Percentiles rank a stretch among this genome's conserved stretches.
These are phyloP conservation scores for Gillenia trifoliata DNA, from an alignment of 306 rosid genomes.

Conservation along the genomic window DNA sequence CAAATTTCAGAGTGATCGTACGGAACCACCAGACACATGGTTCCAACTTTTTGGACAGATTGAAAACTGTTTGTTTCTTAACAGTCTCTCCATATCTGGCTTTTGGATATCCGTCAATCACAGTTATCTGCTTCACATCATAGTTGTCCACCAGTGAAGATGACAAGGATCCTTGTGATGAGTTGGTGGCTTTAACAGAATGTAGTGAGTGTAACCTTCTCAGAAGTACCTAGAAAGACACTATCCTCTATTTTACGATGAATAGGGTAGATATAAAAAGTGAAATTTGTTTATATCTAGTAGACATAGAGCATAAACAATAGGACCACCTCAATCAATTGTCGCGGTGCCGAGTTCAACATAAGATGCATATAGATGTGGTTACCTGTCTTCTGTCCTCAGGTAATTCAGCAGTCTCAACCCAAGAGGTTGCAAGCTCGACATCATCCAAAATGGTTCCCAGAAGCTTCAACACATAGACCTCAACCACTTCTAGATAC, in stretches of 20 bases:
- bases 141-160: constrained; percentile 23
- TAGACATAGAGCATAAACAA: neutral
- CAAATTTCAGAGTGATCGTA: constrained; percentile 59
- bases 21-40: constrained; percentile 67
- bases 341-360: neutral
- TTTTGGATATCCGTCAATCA: constrained; percentile 18
- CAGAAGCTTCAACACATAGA: constrained; percentile 46
- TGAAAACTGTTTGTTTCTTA: constrained; percentile 38
- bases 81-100: constrained; percentile 17
- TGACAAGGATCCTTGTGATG: constrained; percentile 31
- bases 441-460: constrained; percentile 38
- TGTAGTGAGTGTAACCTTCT: constrained; percentile 58
- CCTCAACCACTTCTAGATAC: constrained; percentile 66
- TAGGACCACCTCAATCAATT: neutral
- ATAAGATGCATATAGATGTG: neutral
- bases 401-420: constrained; percentile 67
- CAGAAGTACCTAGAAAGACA: constrained; percentile 42
- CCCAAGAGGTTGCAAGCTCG: constrained; percentile 67
- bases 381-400: constrained; percentile 69
- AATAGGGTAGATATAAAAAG: neutral
- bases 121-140: constrained; percentile 24
- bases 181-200: constrained; percentile 43
- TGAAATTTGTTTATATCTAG: neutral
- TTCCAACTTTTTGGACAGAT: constrained; percentile 44
- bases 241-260: neutral